Percentiles rank a stretch among this genome's conserved stretches.
phyloP scores from a whole-genome alignment of 2,329 filamentous ascomycete species.

The Fusarium neocosmosporiellum region DNA sequence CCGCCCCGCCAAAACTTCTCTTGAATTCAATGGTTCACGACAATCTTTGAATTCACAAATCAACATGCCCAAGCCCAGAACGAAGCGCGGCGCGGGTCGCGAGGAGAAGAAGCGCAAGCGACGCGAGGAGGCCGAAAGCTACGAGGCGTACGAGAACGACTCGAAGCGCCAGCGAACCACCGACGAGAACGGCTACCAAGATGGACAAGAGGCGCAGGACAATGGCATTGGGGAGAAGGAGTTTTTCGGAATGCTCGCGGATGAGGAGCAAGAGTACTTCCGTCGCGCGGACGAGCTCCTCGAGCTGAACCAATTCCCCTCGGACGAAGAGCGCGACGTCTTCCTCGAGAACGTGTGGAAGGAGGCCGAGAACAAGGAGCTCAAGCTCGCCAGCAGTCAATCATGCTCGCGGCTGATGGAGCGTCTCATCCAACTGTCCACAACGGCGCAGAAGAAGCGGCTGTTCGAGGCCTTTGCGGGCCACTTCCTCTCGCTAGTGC shows the following conservation, averaged over 20 bases:
- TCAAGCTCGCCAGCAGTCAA: constrained; percentile 96
- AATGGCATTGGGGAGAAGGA: constrained; percentile 66
- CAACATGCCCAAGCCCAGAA: constrained; percentile 58
- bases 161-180: constrained; percentile 42
- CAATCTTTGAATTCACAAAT: constrained; percentile 11
- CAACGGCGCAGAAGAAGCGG: constrained; percentile 82
- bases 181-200: constrained; percentile 38
- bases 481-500: constrained; percentile 89
- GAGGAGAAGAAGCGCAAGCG: constrained; percentile 57
- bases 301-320: constrained; percentile 87
- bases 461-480: constrained; percentile 87
- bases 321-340: constrained; percentile 75
- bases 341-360: constrained; percentile 86
- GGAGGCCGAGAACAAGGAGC: constrained; percentile 90
- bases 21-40: constrained; percentile 1
- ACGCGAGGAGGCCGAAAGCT: constrained; percentile 42
- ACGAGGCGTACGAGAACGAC: constrained; percentile 36
- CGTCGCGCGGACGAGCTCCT: constrained; percentile 89
- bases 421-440: constrained; percentile 85
- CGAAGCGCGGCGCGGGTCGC: constrained; percentile 53
- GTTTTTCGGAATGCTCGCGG: constrained; percentile 93
- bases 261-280: constrained; percentile 97
- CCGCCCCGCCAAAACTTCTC: constrained; percentile 31
- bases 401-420: constrained; percentile 95
- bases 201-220: constrained; percentile 39